These are phyloP conservation scores for Yamadazyma endophytica DNA, from an alignment of 805 yeast genomes.

Conservation along the genomic window DNA sequence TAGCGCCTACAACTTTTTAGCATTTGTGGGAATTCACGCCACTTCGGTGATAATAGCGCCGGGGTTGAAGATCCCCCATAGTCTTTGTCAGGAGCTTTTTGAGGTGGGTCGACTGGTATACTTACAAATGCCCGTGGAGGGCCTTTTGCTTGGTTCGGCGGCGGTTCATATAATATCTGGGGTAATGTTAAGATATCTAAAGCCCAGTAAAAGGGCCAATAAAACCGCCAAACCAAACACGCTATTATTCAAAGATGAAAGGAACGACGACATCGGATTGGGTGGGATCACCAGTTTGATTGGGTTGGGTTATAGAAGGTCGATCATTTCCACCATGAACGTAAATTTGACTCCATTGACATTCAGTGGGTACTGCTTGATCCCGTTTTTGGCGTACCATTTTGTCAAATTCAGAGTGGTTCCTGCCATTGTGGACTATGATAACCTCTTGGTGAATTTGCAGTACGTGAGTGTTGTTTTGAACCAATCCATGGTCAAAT, in stretches of 20 bases:
- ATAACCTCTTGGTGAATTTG: conserved; percentile 52
- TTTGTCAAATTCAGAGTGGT: conserved; percentile 41
- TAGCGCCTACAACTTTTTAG: conserved; percentile 54
- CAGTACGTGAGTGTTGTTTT: conserved; percentile 35
- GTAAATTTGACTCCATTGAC: conserved; percentile 52
- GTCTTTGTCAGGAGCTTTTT: conserved; percentile 48
- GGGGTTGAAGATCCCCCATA: conserved; percentile 38
- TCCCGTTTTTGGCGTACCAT: conserved; percentile 46
- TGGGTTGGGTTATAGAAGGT: conserved; percentile 51
- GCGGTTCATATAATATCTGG: conserved; percentile 54
- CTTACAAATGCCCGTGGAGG: conserved; percentile 51
- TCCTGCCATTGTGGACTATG: conserved; percentile 61
- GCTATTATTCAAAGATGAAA: conserved; percentile 12
- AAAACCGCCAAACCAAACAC: conserved; percentile 10
- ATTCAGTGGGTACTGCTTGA: conserved; percentile 55
- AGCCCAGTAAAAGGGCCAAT: conserved; percentile 12
- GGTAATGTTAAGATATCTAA: conserved; percentile 36
- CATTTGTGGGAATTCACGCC: conserved; percentile 56
- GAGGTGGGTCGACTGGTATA: conserved; percentile 61
- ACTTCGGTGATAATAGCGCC: conserved; percentile 55
- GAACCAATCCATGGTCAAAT: conserved; percentile 10
- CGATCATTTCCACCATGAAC: conserved; percentile 38
- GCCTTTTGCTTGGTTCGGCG: conserved; percentile 43
- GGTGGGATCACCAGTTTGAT: conserved; percentile 56
- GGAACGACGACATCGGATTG: conserved; percentile 50